Evolutionary conservation across 805 yeast species (phyloP), one percentile per base, ranked within the genome.

Genomic region (Candida mattraensis): DNA sequence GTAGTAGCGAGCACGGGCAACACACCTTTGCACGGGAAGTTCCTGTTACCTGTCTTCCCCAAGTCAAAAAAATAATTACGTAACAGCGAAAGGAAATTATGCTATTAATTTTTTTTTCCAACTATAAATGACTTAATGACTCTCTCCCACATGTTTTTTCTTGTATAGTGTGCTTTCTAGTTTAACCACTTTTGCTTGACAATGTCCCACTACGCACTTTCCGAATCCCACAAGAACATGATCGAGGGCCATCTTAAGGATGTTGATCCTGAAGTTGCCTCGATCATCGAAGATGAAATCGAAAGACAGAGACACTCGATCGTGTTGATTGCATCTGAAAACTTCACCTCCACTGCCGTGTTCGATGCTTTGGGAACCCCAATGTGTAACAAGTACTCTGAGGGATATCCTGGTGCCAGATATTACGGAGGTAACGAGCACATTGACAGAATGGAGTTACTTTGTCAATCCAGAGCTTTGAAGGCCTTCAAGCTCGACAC

Each of bases 351-450:
- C 37, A 84, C 84, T 51, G 85, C 98, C 26, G 99, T 93, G 30
- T 85, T 91, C 70, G 98, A 93, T 58, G 87, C 95, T 21, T 80
- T 91, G 56, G 99, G 99, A 51, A 83, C 98, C 33, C 96, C 94
- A 63, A 87, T 93, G 96, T 86, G 86, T 64, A 93, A 93, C 80
- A 93, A 93, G 74, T 93, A 93, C 72, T 88, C 97, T 24, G 99
- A 93, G 70, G 99, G 99, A 46, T 91, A 93, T 70, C 99, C 99
- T 42, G 98, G 98, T 50, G 97, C 95, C 47, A 82, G 99, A 67
- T 93, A 93, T 74, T 93, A 93, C 64, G 99, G 99, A 66, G 98
- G 98, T 63, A 93, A 93, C 66, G 95, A 93, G 74, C 83, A 83
- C 68, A 93, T 93, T 50, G 99, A 93, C 71, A 80, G 85, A 65